Evolutionary conservation across 345 rosid genomes (phyloP).

Genomic region (Sonneratia alba): DNA sequence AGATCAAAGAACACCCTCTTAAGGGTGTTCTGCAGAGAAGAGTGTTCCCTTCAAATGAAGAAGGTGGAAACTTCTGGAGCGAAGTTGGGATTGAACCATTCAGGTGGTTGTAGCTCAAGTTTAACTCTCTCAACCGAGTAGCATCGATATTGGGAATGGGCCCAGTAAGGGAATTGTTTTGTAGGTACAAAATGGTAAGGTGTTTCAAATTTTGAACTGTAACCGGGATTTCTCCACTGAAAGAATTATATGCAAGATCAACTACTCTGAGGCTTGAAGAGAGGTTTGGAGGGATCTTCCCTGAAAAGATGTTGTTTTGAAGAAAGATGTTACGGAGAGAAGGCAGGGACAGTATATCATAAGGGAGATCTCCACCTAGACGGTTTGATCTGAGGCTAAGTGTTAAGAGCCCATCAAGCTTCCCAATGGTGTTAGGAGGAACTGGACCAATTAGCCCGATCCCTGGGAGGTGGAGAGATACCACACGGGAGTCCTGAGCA

Average conservation of each 20-base stretch:
- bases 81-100: constrained; percentile 67
- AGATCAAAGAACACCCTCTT: constrained; percentile 31
- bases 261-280: constrained; percentile 44
- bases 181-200: constrained; percentile 50
- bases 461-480: constrained; percentile 71
- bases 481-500: constrained; percentile 41
- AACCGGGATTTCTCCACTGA: constrained; percentile 54
- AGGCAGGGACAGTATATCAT: constrained; percentile 65
- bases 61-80: constrained; percentile 48
- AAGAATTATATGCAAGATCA: constrained; percentile 70
- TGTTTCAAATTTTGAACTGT: constrained; percentile 39
- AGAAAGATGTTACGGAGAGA: constrained; percentile 54
- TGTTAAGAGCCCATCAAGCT: constrained; percentile 55
- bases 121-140: constrained; percentile 47
- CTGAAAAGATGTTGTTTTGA: constrained; percentile 76
- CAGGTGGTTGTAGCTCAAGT: constrained; percentile 68
- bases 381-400: constrained; percentile 75
- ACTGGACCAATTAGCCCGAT: constrained; percentile 65
- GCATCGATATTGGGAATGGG: constrained; percentile 45
- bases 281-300: constrained; percentile 46
- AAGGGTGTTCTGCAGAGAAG: constrained; percentile 66
- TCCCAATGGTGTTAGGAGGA: constrained; percentile 66
- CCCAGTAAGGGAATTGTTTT: constrained; percentile 64
- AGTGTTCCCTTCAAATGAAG: constrained; percentile 65
- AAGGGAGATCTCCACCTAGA: constrained; percentile 59